Evolutionary conservation across 169 alveolate genomes (phyloP).

Genomic region (Plasmodium billcollinsi): DNA sequence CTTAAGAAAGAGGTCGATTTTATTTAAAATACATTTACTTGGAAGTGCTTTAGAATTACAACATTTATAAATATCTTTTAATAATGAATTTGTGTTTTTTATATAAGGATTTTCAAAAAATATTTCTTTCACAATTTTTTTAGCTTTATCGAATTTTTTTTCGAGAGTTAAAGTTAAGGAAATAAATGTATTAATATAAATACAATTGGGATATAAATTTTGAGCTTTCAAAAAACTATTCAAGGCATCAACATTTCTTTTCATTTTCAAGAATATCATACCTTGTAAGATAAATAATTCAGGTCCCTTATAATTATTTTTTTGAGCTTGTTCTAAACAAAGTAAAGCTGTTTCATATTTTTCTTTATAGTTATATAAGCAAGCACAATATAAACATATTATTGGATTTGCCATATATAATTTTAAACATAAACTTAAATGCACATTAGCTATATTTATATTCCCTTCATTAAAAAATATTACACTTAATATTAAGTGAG

Average conservation of each 20-base stretch:
- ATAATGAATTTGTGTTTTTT: conserved; percentile 8
- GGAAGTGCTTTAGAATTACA: conserved; percentile 54
- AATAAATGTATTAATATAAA: conserved; percentile 37
- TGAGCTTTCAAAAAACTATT: conserved; percentile 62
- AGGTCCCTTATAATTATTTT: conserved; percentile 38
- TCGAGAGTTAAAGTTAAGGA: conserved; percentile 45
- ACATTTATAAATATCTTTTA: conserved; percentile 56
- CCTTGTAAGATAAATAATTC: conserved; percentile 59
- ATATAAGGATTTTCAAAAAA: conserved; percentile 7
- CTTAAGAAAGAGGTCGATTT: conserved; percentile 37
- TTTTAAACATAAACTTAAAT: conserved; percentile 65
- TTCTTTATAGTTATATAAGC: conserved; percentile 40
- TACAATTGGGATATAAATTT: conserved; percentile 46
- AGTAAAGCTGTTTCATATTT: conserved; percentile 72
- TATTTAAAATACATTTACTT: conserved; percentile 21
- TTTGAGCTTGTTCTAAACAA: conserved; percentile 70
- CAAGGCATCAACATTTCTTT: conserved; percentile 62
- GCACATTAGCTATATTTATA: conserved; percentile 39
- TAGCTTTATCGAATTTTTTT: conserved; percentile 43
- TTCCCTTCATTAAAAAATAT: conserved; percentile 43
- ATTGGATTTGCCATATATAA: conserved; percentile 37
- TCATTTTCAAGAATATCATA: conserved; percentile 64
- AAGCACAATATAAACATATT: conserved; percentile 63
- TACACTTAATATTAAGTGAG: conserved; percentile 55
- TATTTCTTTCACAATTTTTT: conserved; percentile 51